These are phyloP conservation scores for Alternaria sp. DNA, from an alignment of 2,329 filamentous ascomycete genomes.

Conservation along the genomic window DNA sequence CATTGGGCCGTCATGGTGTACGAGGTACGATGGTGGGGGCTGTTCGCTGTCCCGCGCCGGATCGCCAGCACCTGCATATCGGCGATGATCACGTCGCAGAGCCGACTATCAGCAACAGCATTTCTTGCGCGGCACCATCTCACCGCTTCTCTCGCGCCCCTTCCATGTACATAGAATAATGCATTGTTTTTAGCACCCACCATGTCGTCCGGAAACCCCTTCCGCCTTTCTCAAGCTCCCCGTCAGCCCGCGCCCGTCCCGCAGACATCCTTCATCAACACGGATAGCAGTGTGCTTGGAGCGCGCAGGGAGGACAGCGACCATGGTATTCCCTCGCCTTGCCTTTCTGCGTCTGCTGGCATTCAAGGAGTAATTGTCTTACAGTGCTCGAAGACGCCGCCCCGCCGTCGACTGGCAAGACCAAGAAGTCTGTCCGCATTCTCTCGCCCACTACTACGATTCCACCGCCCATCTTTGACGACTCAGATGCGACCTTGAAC, in stretches of 20 bases:
- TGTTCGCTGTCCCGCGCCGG: constrained; percentile 29
- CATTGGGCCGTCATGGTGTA: constrained; percentile 7
- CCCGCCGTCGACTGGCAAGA: constrained; percentile 35
- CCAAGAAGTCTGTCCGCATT: constrained; percentile 68
- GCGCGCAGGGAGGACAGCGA: constrained; percentile 26
- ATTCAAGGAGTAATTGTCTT: constrained; percentile 41
- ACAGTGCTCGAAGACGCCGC: constrained; percentile 37
- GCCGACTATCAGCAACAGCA: constrained; percentile 32
- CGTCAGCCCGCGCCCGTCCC: constrained; percentile 31
- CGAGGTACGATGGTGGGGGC: constrained; percentile 25
- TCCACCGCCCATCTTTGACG: constrained; percentile 40
- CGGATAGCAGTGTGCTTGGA: constrained; percentile 31
- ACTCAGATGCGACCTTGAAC: constrained; percentile 25
- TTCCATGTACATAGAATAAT: constrained; percentile 49
- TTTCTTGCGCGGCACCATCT: constrained; percentile 17
- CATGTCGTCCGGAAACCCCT: constrained; percentile 51
- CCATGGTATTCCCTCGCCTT: constrained; percentile 42
- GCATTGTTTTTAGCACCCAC: constrained; percentile 44
- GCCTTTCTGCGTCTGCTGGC: constrained; percentile 28
- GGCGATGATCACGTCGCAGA: constrained; percentile 20
- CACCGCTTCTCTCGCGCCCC: constrained; percentile 29
- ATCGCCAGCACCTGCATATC: constrained; percentile 23
- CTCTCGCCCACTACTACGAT: constrained; percentile 49
- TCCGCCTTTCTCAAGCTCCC: constrained; percentile 43
- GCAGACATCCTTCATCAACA: constrained; percentile 34